These are phyloP conservation scores for Meyerozyma guilliermondii DNA, from an alignment of 1,139 yeast species.

Conservation along the genomic window DNA sequence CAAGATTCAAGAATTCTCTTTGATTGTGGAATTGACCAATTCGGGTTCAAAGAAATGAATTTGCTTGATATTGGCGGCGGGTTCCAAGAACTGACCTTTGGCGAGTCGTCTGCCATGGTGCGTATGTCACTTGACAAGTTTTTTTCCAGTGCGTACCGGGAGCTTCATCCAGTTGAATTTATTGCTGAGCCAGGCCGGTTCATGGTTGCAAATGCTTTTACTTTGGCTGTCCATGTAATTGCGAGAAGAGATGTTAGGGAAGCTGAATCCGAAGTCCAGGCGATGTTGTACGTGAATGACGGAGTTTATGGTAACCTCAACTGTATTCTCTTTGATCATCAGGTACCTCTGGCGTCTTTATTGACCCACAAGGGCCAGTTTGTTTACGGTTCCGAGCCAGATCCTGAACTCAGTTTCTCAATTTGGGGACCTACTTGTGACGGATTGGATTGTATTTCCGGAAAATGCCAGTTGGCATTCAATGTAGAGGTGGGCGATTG, in stretches of 20 bases:
- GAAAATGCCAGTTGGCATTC: slow-evolving; percentile 46
- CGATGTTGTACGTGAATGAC: slow-evolving; percentile 77
- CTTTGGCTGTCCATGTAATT: slow-evolving; percentile 78
- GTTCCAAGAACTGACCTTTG: slow-evolving; percentile 66
- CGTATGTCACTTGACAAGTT: slow-evolving; percentile 48
- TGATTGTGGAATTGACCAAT: slow-evolving; percentile 42
- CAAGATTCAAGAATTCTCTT: slow-evolving; percentile 70
- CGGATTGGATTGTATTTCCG: slow-evolving; percentile 81
- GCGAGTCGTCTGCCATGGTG: slow-evolving; percentile 55
- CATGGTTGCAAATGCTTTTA: slow-evolving; percentile 80
- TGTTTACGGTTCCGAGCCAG: slow-evolving; percentile 31
- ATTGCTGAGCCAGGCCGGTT: slow-evolving; percentile 96
- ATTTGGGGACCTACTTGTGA: slow-evolving; percentile 99
- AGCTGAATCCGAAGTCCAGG: slow-evolving; percentile 16
- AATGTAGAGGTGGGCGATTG: slow-evolving; percentile 84
- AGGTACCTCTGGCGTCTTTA: slow-evolving; percentile 65
- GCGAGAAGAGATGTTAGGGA: slow-evolving; percentile 58
- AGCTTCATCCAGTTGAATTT: slow-evolving; percentile 39
- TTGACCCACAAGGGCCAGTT: slow-evolving; percentile 51
- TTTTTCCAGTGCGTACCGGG: slow-evolving; percentile 45
- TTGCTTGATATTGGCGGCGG: slow-evolving; percentile 94
- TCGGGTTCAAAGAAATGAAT: slow-evolving; percentile 43
- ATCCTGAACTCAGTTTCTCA: slow-evolving; percentile 37
- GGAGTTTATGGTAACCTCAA: slow-evolving; percentile 96
- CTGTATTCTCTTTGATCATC: slow-evolving; percentile 91